Conservation (phyloP, 1,284 basidiomycete species). For the Taiwanofungus camphoratus region DNA sequence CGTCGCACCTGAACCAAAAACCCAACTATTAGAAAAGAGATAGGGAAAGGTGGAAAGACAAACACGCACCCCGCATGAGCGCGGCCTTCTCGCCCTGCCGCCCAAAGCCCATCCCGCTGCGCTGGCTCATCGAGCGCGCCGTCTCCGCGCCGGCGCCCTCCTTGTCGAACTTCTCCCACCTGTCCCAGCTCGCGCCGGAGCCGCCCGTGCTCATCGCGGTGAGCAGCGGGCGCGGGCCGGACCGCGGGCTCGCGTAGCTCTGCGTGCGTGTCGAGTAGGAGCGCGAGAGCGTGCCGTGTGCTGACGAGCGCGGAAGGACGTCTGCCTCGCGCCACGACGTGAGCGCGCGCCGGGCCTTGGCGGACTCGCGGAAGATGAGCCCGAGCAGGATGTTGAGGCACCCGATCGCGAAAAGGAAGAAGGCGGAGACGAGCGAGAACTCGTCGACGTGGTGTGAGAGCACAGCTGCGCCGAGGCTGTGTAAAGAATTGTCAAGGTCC, state of each 20-base stretch:
- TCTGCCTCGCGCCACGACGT: slow-evolving; percentile 53
- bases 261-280: too few relatives aligned
- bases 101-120: slow-evolving; percentile 66
- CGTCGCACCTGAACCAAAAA: slow-evolving; percentile 32
- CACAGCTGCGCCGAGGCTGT: slow-evolving; percentile 68
- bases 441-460: slow-evolving; percentile 76
- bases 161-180: too few relatives aligned
- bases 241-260: slow-evolving; percentile 23
- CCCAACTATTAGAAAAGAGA: background rate
- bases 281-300: too few relatives aligned
- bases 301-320: slow-evolving; percentile 41
- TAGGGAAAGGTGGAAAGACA: background rate
- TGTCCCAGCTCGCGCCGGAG: slow-evolving; percentile 6
- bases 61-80: slow-evolving; percentile 43
- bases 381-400: slow-evolving; percentile 79
- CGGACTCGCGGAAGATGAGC: slow-evolving; percentile 62
- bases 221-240: slow-evolving; percentile 5
- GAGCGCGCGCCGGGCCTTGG: slow-evolving; percentile 56
- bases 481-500: background rate
- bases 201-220: slow-evolving; percentile 8
- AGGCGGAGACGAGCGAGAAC: slow-evolving; percentile 79
- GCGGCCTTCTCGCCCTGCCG: slow-evolving; percentile 72
- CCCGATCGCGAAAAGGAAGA: slow-evolving; percentile 82
- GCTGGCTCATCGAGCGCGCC: slow-evolving; percentile 26
- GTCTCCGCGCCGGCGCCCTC: slow-evolving; percentile 28